Evolutionary conservation across 345 rosid genomes (phyloP).

Genomic region (rapeseed (Brassica napus)): Da-Ae NC_063435.1:20860001-20860500

Average conservation of each 20-base stretch:
- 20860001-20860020: slow-evolving; percentile 30
- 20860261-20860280: slow-evolving; percentile 46
- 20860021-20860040: neutral
- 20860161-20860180: slow-evolving; percentile 32
- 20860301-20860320: slow-evolving; percentile 41
- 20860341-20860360: slow-evolving; percentile 48
- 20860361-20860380: slow-evolving; percentile 31
- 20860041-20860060: slow-evolving; percentile 49
- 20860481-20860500: slow-evolving; percentile 35
- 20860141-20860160: slow-evolving; percentile 36
- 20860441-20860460: slow-evolving; percentile 49
- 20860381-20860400: slow-evolving; percentile 16
- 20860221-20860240: slow-evolving; percentile 41
- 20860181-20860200: slow-evolving; percentile 48
- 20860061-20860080: slow-evolving; percentile 50
- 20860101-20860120: slow-evolving; percentile 35
- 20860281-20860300: slow-evolving; percentile 44
- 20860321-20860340: slow-evolving; percentile 53
- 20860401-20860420: slow-evolving; percentile 41
- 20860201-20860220: slow-evolving; percentile 48
- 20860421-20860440: slow-evolving; percentile 42
- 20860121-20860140: slow-evolving; percentile 66
- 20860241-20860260: slow-evolving; percentile 37
- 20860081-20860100: slow-evolving; percentile 16
- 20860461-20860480: slow-evolving; percentile 49